These are phyloP conservation scores for Irpex sp. DNA, from an alignment of 1,284 basidiomycete genomes.

Conservation along the genomic window DNA sequence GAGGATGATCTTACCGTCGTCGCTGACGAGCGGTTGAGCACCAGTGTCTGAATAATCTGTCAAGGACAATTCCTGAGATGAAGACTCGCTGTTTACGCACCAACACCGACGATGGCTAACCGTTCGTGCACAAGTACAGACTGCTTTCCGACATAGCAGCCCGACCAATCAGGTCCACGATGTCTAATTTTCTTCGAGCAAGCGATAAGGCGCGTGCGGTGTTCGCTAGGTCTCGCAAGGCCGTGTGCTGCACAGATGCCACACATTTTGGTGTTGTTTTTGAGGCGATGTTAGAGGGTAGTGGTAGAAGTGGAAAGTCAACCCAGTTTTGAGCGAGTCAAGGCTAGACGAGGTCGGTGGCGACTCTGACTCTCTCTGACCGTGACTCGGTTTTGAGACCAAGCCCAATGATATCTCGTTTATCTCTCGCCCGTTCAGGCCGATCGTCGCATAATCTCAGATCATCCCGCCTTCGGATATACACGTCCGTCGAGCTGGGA, in stretches of 20 bases:
- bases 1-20: conserved; percentile 84
- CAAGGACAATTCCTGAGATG: neutral
- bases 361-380: neutral
- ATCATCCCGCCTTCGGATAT: conserved; percentile 3
- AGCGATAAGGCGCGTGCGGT: conserved; percentile 75
- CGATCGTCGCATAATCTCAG: conserved; percentile 9
- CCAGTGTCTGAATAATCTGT: conserved; percentile 74
- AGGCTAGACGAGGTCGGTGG: neutral
- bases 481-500: neutral
- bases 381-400: conserved; percentile 7
- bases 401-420: neutral
- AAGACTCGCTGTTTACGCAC: conserved; percentile 45
- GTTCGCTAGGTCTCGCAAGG: conserved; percentile 64
- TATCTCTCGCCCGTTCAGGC: conserved; percentile 8
- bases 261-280: conserved; percentile 58
- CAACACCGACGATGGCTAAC: conserved; percentile 96
- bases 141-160: conserved; percentile 83
- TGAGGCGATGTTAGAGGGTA: neutral
- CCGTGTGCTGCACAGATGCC: conserved; percentile 87
- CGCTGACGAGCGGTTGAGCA: conserved; percentile 91
- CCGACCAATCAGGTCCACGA: conserved; percentile 96
- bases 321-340: too few relatives aligned
- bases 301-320: conserved; percentile 1
- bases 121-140: conserved; percentile 86
- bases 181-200: conserved; percentile 88